Conservation (phyloP, 2,329 filamentous ascomycete species). For the Aspergillus bombycis region DNA sequence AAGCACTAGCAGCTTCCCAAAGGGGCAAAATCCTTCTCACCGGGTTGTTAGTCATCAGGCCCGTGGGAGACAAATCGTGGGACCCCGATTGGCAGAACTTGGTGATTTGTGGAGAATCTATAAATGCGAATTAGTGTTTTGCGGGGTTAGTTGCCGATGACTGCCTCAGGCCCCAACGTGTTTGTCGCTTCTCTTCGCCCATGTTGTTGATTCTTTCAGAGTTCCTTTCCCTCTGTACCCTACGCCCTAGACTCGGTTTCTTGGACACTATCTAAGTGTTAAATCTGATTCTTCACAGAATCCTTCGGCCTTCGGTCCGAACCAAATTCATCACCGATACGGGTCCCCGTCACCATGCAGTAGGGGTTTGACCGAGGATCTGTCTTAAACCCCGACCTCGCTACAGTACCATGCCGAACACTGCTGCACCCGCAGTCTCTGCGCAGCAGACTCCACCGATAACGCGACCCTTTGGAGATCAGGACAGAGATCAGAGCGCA, state of each 20-base stretch:
- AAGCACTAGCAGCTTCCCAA: not conserved
- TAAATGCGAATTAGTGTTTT: constrained; percentile 1
- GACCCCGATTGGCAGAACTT: not conserved
- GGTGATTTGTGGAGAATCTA: not conserved
- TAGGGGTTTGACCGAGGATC: constrained; percentile 19
- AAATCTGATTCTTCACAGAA: not conserved
- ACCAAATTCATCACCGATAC: not conserved
- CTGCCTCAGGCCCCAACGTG: constrained; percentile 11
- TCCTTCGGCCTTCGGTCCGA: not conserved
- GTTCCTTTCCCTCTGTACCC: not conserved
- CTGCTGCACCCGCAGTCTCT: constrained; percentile 25
- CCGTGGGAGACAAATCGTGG: not conserved
- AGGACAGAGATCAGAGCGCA: constrained; percentile 35
- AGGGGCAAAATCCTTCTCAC: not conserved
- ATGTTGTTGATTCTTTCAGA: constrained; percentile 3
- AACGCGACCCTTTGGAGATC: constrained; percentile 25
- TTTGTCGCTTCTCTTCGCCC: not conserved
- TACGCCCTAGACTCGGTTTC: not conserved
- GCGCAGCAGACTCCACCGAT: constrained; percentile 27
- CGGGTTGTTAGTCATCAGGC: not conserved
- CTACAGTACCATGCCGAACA: constrained; percentile 41
- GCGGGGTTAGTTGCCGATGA: constrained; percentile 5
- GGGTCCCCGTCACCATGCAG: constrained; percentile 14
- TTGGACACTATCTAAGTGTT: not conserved
- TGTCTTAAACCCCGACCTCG: constrained; percentile 31